Conservation (phyloP, 768 basidiomycete species). For the Leccinum variicolor region DNA sequence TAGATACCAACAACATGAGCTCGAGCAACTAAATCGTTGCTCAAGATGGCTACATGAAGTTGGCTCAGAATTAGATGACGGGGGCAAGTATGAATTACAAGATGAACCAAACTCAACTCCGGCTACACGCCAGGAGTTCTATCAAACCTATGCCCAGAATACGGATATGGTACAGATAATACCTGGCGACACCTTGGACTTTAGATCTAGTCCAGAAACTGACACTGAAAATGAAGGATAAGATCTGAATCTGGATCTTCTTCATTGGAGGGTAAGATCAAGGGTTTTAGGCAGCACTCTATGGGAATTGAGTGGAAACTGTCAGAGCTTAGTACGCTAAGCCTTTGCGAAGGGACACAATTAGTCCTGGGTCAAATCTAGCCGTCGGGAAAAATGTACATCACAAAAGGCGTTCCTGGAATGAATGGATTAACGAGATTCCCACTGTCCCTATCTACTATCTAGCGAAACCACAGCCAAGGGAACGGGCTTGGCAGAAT, state of each 20-base stretch:
- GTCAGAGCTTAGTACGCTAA: too few relatives aligned
- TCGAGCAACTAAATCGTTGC: too few relatives aligned
- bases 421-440: conserved; percentile 43
- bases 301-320: too few relatives aligned
- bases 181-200: not conserved
- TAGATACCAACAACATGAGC: not conserved
- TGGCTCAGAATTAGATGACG: not conserved
- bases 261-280: too few relatives aligned
- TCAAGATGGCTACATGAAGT: not conserved
- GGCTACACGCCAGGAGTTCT: not conserved
- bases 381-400: too few relatives aligned
- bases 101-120: not conserved
- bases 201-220: too few relatives aligned
- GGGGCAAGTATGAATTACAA: not conserved
- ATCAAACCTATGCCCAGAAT: not conserved
- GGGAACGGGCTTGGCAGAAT: conserved; percentile 30
- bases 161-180: not conserved
- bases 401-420: too few relatives aligned
- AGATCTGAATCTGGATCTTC: too few relatives aligned
- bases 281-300: too few relatives aligned
- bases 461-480: conserved; percentile 46
- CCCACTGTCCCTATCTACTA: conserved; percentile 46
- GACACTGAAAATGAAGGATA: too few relatives aligned
- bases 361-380: too few relatives aligned
- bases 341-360: too few relatives aligned